These are phyloP conservation scores for Debaryomycetaceae sp. DNA, from an alignment of 1,139 yeast genomes.

Conservation along the genomic window DNA sequence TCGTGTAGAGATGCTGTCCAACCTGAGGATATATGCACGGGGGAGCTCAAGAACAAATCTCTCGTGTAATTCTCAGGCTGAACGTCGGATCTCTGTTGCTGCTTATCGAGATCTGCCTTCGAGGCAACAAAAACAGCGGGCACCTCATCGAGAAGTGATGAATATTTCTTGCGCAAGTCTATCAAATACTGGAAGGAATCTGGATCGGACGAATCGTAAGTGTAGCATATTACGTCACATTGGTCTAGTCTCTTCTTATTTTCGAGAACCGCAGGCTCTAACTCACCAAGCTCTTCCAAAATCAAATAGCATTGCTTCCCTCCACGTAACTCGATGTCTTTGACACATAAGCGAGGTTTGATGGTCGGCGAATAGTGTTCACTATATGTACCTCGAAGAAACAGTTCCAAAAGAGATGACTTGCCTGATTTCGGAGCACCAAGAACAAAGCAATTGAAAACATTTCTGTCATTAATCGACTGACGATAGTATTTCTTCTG, in stretches of 20 bases:
- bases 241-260: slow-evolving; percentile 69
- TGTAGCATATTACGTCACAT: slow-evolving; percentile 86
- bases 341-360: slow-evolving; percentile 76
- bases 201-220: slow-evolving; percentile 94
- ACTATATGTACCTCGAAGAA: slow-evolving; percentile 69
- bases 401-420: slow-evolving; percentile 76
- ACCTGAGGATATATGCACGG: slow-evolving; percentile 80
- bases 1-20: slow-evolving; percentile 90
- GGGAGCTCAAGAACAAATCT: slow-evolving; percentile 55
- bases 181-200: slow-evolving; percentile 85
- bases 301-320: slow-evolving; percentile 94
- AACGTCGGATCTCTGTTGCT: slow-evolving; percentile 79
- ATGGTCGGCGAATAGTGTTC: slow-evolving; percentile 80
- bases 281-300: slow-evolving; percentile 83
- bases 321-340: slow-evolving; percentile 90
- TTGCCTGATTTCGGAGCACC: slow-evolving; percentile 89
- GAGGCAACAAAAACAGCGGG: slow-evolving; percentile 89
- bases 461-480: slow-evolving; percentile 76
- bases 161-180: slow-evolving; percentile 58
- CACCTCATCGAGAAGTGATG: slow-evolving; percentile 53
- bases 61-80: slow-evolving; percentile 89
- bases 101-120: slow-evolving; percentile 93
- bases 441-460: slow-evolving; percentile 81
- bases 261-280: slow-evolving; percentile 77
- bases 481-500: slow-evolving; percentile 67